These are phyloP conservation scores for Leptodontidium sp. DNA, from an alignment of 2,329 filamentous ascomycete species.

Conservation along the genomic window DNA sequence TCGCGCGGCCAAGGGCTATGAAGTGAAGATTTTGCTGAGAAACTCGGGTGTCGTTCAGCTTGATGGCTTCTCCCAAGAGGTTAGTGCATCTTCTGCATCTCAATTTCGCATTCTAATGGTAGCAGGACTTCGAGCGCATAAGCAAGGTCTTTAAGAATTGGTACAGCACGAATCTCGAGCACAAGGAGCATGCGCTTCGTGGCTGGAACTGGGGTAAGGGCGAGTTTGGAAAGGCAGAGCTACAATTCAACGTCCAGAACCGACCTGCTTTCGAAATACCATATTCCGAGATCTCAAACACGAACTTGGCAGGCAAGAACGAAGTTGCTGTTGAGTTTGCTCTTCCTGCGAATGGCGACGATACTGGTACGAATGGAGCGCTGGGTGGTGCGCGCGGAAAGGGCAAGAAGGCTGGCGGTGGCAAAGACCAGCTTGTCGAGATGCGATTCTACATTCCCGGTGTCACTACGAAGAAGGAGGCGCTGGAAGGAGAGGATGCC, in stretches of 20 bases:
- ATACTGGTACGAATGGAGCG: constrained; percentile 76
- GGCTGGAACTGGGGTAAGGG: constrained; percentile 99
- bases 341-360: constrained; percentile 73
- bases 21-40: constrained; percentile 89
- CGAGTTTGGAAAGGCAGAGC: constrained; percentile 93
- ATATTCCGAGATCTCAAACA: constrained; percentile 97
- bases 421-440: constrained; percentile 92
- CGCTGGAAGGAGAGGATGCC: constrained; percentile 69
- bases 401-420: constrained; percentile 89
- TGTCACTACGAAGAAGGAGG: constrained; percentile 80
- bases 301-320: constrained; percentile 95
- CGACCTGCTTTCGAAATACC: constrained; percentile 95
- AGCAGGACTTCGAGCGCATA: constrained; percentile 85
- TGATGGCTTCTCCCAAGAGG: constrained; percentile 92
- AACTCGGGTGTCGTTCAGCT: constrained; percentile 89
- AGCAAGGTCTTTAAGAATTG: constrained; percentile 96
- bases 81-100: constrained; percentile 44
- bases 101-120: constrained; percentile 30
- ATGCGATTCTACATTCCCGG: constrained; percentile 99
- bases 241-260: constrained; percentile 97
- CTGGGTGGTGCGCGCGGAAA: constrained; percentile 77
- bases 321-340: constrained; percentile 97
- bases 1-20: constrained; percentile 88
- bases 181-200: constrained; percentile 90
- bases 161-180: constrained; percentile 94